Evolutionary conservation across 2,329 filamentous ascomycete species (phyloP).

Genomic region (Scytalidium sp.): DNA sequence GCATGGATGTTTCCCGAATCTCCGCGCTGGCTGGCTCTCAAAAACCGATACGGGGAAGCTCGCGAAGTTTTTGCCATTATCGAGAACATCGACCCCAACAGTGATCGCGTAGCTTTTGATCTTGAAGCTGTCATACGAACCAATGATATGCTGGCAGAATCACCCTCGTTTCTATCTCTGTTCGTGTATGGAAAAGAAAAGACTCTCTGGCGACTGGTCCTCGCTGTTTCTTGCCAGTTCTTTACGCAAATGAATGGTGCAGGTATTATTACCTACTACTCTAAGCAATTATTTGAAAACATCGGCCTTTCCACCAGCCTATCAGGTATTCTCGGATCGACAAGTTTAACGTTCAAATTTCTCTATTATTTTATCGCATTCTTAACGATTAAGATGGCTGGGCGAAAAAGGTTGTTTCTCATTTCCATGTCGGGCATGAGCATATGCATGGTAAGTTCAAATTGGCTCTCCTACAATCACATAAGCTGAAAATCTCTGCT

Average conservation of each 20-base stretch:
- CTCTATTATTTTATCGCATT: constrained; percentile 36
- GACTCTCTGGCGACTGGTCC: constrained; percentile 19
- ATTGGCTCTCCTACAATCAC: constrained; percentile 44
- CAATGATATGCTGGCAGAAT: not conserved
- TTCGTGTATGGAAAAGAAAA: not conserved
- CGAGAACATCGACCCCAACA: constrained; percentile 33
- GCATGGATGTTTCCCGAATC: constrained; percentile 33
- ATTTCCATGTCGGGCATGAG: constrained; percentile 47
- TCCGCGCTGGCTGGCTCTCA: constrained; percentile 34
- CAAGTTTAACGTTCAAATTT: constrained; percentile 54
- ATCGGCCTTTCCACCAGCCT: not conserved
- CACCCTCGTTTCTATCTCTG: not conserved
- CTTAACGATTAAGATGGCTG: constrained; percentile 67
- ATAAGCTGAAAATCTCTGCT: constrained; percentile 8
- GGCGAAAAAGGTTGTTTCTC: constrained; percentile 50
- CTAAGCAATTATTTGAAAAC: constrained; percentile 19
- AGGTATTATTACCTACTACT: constrained; percentile 36
- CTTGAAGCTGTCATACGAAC: not conserved
- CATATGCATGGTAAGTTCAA: constrained; percentile 46
- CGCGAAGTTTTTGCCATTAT: constrained; percentile 30
- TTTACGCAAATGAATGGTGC: constrained; percentile 44
- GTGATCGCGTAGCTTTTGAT: constrained; percentile 25
- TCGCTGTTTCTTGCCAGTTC: constrained; percentile 42
- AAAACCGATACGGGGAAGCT: constrained; percentile 31
- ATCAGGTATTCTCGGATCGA: not conserved